These are phyloP conservation scores for Davidsoniella eucalypti DNA, from an alignment of 2,329 filamentous ascomycete species.

Conservation along the genomic window DNA sequence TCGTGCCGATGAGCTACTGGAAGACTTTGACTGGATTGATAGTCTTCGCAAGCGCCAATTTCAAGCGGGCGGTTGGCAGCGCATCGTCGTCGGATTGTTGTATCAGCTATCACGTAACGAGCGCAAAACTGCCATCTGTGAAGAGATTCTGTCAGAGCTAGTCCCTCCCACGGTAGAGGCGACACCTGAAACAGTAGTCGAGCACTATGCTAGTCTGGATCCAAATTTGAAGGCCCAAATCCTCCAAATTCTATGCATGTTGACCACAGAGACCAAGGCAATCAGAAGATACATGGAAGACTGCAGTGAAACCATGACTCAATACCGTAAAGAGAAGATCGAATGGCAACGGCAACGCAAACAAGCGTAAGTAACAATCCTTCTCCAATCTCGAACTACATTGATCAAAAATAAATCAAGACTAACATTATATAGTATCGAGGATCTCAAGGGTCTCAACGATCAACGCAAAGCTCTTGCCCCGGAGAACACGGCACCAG, in stretches of 20 bases:
- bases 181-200: slow-evolving; percentile 53
- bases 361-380: slow-evolving; percentile 32
- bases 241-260: slow-evolving; percentile 70
- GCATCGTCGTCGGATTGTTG: slow-evolving; percentile 73
- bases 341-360: slow-evolving; percentile 70
- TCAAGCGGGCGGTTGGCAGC: slow-evolving; percentile 74
- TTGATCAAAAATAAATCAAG: background rate
- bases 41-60: slow-evolving; percentile 72
- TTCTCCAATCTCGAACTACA: slow-evolving; percentile 17
- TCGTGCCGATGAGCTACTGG: slow-evolving; percentile 60
- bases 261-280: slow-evolving; percentile 73
- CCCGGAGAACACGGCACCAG: slow-evolving; percentile 54
- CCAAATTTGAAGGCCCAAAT: slow-evolving; percentile 68
- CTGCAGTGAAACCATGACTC: slow-evolving; percentile 86
- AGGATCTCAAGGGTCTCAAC: slow-evolving; percentile 54
- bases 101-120: slow-evolving; percentile 69
- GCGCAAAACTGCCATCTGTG: slow-evolving; percentile 52
- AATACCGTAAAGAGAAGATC: slow-evolving; percentile 88
- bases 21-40: slow-evolving; percentile 68
- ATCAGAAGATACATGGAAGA: slow-evolving; percentile 81
- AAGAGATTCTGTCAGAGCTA: slow-evolving; percentile 64
- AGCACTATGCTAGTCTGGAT: slow-evolving; percentile 60
- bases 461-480: slow-evolving; percentile 57
- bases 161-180: slow-evolving; percentile 63
- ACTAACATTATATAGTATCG: slow-evolving; percentile 34